Evolutionary conservation across 2,329 filamentous ascomycete species (phyloP).

Genomic region (Allantophomopsis cytisporea): DNA sequence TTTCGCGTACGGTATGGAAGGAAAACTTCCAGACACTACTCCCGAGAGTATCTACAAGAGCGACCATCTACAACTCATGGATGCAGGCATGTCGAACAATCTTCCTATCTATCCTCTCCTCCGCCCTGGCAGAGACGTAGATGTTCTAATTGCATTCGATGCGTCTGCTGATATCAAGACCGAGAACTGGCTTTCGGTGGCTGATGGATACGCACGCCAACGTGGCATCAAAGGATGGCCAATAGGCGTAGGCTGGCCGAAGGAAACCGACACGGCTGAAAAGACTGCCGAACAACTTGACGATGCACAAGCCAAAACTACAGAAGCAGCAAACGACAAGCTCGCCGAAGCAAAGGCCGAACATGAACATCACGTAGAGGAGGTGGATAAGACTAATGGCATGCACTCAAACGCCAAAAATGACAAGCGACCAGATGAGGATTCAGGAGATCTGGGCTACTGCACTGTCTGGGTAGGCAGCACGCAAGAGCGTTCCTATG

Average conservation of each 20-base stretch:
- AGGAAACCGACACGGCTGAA: conserved; percentile 38
- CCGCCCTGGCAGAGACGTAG: conserved; percentile 75
- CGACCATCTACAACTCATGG: conserved; percentile 75
- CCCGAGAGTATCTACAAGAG: conserved; percentile 61
- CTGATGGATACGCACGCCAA: conserved; percentile 84
- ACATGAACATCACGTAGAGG: conserved; percentile 22
- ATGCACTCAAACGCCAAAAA: conserved; percentile 5
- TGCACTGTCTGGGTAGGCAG: conserved; percentile 94
- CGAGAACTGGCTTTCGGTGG: conserved; percentile 92
- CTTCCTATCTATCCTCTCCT: conserved; percentile 90
- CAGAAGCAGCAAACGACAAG: conserved; percentile 46
- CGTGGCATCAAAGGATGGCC: conserved; percentile 92
- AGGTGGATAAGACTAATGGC: conserved; percentile 14
- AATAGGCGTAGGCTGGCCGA: conserved; percentile 86
- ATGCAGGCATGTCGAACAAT: conserved; percentile 98
- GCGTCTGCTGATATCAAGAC: conserved; percentile 80
- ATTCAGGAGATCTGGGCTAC: conserved; percentile 59
- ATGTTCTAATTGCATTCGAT: conserved; percentile 86
- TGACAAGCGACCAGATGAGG: conserved; percentile 17
- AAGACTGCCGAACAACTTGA: conserved; percentile 53
- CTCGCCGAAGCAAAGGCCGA: conserved; percentile 43
- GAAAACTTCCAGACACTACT: conserved; percentile 59
- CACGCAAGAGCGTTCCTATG: conserved; percentile 54
- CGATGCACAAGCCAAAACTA: conserved; percentile 43
- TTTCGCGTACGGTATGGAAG: conserved; percentile 71